phyloP scores from a whole-genome alignment of 768 basidiomycete genomes.

The Naematelia encephala region DNA sequence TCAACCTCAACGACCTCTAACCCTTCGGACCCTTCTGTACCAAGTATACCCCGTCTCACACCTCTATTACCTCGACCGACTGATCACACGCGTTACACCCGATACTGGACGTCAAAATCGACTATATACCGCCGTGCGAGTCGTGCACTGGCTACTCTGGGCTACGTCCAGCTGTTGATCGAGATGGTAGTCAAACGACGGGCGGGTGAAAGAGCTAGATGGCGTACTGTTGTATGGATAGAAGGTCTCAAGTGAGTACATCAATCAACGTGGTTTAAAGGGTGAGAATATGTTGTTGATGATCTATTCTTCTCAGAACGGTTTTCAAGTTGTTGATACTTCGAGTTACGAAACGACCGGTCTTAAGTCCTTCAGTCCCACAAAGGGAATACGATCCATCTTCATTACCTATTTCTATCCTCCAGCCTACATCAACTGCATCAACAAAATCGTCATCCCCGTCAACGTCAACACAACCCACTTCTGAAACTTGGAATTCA shows the following conservation, averaged over 20 bases:
- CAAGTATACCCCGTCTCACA: not conserved
- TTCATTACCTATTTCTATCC: conserved; percentile 55
- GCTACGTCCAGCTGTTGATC: conserved; percentile 75
- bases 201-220: conserved; percentile 62
- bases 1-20: conserved; percentile 32
- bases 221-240: conserved; percentile 71
- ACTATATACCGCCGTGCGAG: conserved; percentile 73
- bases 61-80: conserved; percentile 38
- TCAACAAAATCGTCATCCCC: conserved; percentile 55
- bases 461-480: conserved; percentile 3
- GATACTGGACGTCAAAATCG: conserved; percentile 74
- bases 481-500: not conserved
- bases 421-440: conserved; percentile 32
- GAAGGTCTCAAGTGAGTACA: conserved; percentile 84
- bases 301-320: conserved; percentile 56
- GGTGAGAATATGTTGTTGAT: too few species aligned
- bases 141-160: conserved; percentile 68
- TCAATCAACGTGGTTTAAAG: too few species aligned
- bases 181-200: conserved; percentile 84
- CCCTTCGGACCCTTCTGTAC: conserved; percentile 1
- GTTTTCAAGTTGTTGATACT: conserved; percentile 70
- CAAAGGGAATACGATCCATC: conserved; percentile 83
- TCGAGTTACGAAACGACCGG: conserved; percentile 69
- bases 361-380: conserved; percentile 73
- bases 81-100: conserved; percentile 82